Evolutionary conservation across 2,329 filamentous ascomycete species (phyloP), one percentile per base, ranked within the genome.

Genomic region (Exophiala bonariae): DNA sequence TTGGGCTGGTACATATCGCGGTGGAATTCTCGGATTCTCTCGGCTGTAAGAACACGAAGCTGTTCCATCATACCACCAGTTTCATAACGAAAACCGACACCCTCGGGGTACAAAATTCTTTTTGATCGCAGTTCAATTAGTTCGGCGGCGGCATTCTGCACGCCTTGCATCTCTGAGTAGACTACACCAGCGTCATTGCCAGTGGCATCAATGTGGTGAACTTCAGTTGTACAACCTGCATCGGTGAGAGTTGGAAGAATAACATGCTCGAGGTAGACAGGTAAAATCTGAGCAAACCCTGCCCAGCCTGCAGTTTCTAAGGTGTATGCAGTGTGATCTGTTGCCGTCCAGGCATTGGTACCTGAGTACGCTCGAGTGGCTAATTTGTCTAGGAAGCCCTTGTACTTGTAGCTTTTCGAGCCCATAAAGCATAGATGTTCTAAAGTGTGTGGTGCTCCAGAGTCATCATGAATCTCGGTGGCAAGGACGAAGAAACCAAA

Each of bases 51-150:
- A 3, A 90, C 83, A 33, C 93, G 84, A 40, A 99, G 77, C 26
- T 90, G 86, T 60, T 96, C 89, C 74, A 95, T 95, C 85, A 96
- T 89, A 11, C 93, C 93, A 10, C 93, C 93, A n/a, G 93, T 99
- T 70, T 99, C 93, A 59, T 96, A 97, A 49, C 92, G 85, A 64
- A 96, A 99, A 2, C 93, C 93, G 45, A 95, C 83, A 37, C 88
- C 86, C 65, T 93, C 83, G 0, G 91, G 91, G 60, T 97, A 99
- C 28, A 96, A 74, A 35, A 93, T 73, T 2, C 88, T 82, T 32
- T 88, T 85, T 42, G 89, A 85, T 55, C 82, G 80, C 47, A 96
- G 76, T 55, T 96, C 89, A 80, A 97, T 96, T 49, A 97, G 81
- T 65, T 96, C 89, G 6, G 78, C 76, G 56, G 87, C 84, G 42